Evolutionary conservation across 495 filamentous ascomycete genomes (phyloP).

Genomic region (Geoglossum glabrum): DNA sequence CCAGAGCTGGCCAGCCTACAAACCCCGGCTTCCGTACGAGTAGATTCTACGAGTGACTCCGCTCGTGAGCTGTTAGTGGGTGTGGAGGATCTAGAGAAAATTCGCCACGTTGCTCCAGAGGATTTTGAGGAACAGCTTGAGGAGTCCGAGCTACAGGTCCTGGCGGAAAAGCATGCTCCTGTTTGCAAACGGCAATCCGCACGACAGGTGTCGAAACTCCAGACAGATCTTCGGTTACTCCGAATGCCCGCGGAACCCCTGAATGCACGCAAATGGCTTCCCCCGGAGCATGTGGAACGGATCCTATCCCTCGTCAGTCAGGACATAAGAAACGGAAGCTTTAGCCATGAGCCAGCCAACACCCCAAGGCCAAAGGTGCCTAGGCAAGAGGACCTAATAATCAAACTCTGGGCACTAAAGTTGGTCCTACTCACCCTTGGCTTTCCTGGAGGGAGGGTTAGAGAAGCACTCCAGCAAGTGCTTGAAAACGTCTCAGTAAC

Average conservation of each 20-base stretch:
- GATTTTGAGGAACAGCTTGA: slow-evolving; percentile 72
- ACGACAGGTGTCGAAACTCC: slow-evolving; percentile 48
- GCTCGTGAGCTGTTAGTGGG: neutral
- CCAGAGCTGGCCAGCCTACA: slow-evolving; percentile 8
- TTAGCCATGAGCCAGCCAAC: slow-evolving; percentile 24
- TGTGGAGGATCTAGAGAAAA: slow-evolving; percentile 13
- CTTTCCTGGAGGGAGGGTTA: slow-evolving; percentile 41
- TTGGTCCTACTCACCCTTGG: slow-evolving; percentile 43
- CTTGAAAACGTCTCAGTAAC: slow-evolving; percentile 28
- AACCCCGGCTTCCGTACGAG: neutral
- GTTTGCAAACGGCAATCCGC: slow-evolving; percentile 46
- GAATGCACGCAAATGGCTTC: slow-evolving; percentile 56
- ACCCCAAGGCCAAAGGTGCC: slow-evolving; percentile 8
- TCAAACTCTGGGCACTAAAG: slow-evolving; percentile 63
- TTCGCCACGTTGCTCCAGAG: slow-evolving; percentile 45
- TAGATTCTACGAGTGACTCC: neutral
- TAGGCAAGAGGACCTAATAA: slow-evolving; percentile 49
- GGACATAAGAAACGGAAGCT: slow-evolving; percentile 24
- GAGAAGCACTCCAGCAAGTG: slow-evolving; percentile 43
- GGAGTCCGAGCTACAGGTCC: slow-evolving; percentile 55
- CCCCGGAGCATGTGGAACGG: slow-evolving; percentile 54
- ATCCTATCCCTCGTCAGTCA: slow-evolving; percentile 36
- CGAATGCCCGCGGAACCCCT: slow-evolving; percentile 50
- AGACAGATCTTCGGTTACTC: slow-evolving; percentile 60
- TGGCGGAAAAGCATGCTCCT: slow-evolving; percentile 60